Percentiles rank a stretch among this genome's conserved stretches.
phyloP scores from a whole-genome alignment of 805 yeast genomes.

The Pichia nakasei region DNA sequence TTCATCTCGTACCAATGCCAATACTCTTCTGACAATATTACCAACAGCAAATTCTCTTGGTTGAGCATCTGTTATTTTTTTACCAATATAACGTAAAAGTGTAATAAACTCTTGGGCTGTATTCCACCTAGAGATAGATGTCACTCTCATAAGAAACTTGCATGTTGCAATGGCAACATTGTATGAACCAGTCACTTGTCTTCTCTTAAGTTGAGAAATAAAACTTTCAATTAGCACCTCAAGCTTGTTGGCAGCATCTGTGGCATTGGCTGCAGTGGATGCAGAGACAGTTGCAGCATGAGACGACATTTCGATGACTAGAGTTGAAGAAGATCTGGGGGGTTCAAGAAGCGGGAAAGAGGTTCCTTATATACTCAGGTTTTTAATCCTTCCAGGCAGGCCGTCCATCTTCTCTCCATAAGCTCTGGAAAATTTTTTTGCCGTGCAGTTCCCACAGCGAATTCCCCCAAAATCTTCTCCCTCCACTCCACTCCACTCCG shows the following conservation, averaged over 20 bases:
- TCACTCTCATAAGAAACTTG: slow-evolving; percentile 76
- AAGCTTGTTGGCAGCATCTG: slow-evolving; percentile 15
- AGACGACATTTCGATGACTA: not conserved
- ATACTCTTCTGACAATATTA: slow-evolving; percentile 80
- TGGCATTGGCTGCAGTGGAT: not conserved
- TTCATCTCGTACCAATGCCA: slow-evolving; percentile 83
- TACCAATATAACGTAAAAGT: slow-evolving; percentile 69
- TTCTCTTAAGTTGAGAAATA: slow-evolving; percentile 57
- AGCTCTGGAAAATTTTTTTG: too few relatives aligned
- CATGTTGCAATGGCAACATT: slow-evolving; percentile 81
- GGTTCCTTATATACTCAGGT: too few relatives aligned
- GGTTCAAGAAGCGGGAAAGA: too few relatives aligned
- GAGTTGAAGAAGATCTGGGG: not conserved
- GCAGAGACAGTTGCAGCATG: not conserved
- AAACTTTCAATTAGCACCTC: slow-evolving; percentile 27
- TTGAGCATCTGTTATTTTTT: slow-evolving; percentile 62
- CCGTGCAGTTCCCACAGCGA: too few relatives aligned
- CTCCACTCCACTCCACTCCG: too few relatives aligned
- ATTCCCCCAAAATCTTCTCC: too few relatives aligned
- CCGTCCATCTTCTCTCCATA: too few relatives aligned
- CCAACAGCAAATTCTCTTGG: slow-evolving; percentile 88
- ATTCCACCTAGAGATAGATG: slow-evolving; percentile 85
- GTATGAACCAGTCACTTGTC: slow-evolving; percentile 76
- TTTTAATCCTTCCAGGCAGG: too few relatives aligned
- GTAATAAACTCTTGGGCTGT: slow-evolving; percentile 62